Conservation (phyloP, 2,329 filamentous ascomycete genomes). For the Colletotrichum liaoningense region DNA sequence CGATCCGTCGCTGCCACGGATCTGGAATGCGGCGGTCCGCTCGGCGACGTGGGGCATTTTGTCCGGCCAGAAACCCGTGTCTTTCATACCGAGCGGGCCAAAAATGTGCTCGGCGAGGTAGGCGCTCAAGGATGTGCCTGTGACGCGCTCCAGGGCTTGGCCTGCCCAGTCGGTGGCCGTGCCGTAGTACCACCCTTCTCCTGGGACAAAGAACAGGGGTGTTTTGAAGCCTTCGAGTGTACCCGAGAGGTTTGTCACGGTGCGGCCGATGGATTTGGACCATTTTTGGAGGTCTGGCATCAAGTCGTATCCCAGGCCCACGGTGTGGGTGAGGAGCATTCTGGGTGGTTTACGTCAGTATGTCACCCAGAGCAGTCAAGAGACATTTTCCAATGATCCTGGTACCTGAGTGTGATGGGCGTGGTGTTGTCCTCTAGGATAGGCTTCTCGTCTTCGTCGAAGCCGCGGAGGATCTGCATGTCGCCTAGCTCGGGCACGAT, state of each 20-base stretch:
- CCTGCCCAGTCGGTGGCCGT: constrained; percentile 60
- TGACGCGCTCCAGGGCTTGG: constrained; percentile 53
- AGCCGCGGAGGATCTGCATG: constrained; percentile 51
- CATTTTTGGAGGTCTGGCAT: constrained; percentile 52
- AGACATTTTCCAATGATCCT: no score
- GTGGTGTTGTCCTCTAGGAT: constrained; percentile 49
- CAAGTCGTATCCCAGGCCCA: constrained; percentile 58
- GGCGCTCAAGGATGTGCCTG: constrained; percentile 47
- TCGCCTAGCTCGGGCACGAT: constrained; percentile 47
- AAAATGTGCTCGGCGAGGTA: constrained; percentile 53
- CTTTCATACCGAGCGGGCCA: constrained; percentile 47
- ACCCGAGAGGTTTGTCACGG: constrained; percentile 45
- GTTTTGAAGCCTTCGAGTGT: constrained; percentile 51
- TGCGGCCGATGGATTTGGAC: constrained; percentile 49
- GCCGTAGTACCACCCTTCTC: constrained; percentile 62
- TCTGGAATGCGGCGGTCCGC: constrained; percentile 38
- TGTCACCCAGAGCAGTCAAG: no score
- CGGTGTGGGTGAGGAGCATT: constrained; percentile 61
- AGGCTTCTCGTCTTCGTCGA: constrained; percentile 48
- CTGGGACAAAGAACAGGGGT: constrained; percentile 58
- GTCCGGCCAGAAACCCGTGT: constrained; percentile 51
- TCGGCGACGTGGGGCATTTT: constrained; percentile 41
- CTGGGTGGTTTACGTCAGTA: constrained; percentile 34
- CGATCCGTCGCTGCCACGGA: constrained; percentile 37
- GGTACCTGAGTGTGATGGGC: constrained; percentile 53